A percentile compares a stretch with the other conserved stretches of the same genome.
These are phyloP conservation scores for Jatropha podagrica DNA, from an alignment of 441 rosid species.

Conservation along the genomic window DNA sequence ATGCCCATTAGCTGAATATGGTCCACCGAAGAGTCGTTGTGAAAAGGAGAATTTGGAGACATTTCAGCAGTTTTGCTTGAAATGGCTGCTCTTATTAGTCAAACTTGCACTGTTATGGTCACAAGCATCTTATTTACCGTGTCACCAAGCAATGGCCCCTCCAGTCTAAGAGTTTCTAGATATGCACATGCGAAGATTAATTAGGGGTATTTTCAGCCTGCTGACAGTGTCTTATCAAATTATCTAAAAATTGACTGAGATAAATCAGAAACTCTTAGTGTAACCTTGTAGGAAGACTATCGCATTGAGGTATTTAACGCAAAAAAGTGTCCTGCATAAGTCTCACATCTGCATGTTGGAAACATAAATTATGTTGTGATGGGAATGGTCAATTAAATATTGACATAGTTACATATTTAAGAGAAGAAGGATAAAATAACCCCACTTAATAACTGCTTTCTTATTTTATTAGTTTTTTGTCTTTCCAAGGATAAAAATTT, in stretches of 20 bases:
- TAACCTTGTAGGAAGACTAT: not conserved
- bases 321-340: slow-evolving; percentile 7
- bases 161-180: not conserved
- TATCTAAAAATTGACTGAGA: not conserved
- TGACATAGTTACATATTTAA: not conserved
- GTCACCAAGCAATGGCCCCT: not conserved
- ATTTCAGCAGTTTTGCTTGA: not conserved
- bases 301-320: not conserved
- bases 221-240: not conserved
- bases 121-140: not conserved
- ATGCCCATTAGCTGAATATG: not conserved
- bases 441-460: not conserved
- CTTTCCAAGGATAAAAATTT: not conserved
- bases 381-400: not conserved
- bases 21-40: not conserved
- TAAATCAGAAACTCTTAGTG: not conserved
- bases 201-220: not conserved
- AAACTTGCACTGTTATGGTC: not conserved
- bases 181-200: not conserved
- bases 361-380: slow-evolving; percentile 7
- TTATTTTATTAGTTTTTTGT: not conserved
- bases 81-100: not conserved
- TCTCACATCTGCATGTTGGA: not conserved
- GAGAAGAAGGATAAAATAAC: not conserved
- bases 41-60: not conserved